Conservation (phyloP, 345 rosid genomes). For the Stellera chamaejasme region DNA sequence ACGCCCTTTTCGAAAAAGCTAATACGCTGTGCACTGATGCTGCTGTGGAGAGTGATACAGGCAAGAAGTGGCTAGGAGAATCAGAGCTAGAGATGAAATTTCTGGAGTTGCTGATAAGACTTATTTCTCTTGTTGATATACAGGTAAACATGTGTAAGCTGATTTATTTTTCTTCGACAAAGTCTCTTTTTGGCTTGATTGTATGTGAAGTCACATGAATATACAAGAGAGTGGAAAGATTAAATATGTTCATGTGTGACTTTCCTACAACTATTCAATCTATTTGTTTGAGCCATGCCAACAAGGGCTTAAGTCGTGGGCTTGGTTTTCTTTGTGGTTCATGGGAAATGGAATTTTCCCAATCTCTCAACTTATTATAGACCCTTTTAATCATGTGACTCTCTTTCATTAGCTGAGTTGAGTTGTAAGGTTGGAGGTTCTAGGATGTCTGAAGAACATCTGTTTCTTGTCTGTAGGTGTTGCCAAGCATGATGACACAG, state of each 20-base stretch:
- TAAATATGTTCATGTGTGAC: no score
- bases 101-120: slow-evolving; percentile 66
- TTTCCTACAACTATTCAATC: no score
- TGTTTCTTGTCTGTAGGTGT: slow-evolving; percentile 33
- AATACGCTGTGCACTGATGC: slow-evolving; percentile 31
- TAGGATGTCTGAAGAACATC: not conserved
- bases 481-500: slow-evolving; percentile 77
- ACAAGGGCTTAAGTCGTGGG: no score
- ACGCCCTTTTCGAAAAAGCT: slow-evolving; percentile 67
- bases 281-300: no score
- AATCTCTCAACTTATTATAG: no score
- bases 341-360: no score
- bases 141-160: slow-evolving; percentile 41
- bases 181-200: not conserved
- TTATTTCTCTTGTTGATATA: slow-evolving; percentile 74
- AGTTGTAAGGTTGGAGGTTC: no score
- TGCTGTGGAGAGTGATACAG: slow-evolving; percentile 25
- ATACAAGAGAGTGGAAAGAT: no score
- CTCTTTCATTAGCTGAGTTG: no score
- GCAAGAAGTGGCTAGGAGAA: slow-evolving; percentile 57
- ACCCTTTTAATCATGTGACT: no score
- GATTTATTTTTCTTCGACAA: not conserved
- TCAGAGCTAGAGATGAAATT: slow-evolving; percentile 52
- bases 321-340: no score
- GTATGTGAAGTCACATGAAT: no score